Evolutionary conservation across 1,284 basidiomycete species (phyloP), one percentile per base, ranked within the genome.

Genomic region (Boletus sp.): DNA sequence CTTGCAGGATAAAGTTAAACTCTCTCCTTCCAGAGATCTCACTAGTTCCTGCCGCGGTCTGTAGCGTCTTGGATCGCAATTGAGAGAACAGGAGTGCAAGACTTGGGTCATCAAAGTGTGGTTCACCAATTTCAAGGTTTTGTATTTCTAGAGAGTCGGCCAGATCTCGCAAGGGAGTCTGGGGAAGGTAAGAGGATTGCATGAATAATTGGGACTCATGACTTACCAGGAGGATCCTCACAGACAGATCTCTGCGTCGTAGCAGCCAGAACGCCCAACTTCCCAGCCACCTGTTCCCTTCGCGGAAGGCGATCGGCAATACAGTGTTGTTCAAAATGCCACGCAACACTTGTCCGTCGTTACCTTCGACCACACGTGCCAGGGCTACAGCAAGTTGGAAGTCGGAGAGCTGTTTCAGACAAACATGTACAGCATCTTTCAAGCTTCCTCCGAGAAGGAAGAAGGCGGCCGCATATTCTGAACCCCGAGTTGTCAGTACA

Each of bases 201-300:
- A 39, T 39, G 15, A 56, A 47, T 31, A 46, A 13, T 37, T 18
- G 27, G 18, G 43, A 12, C 8, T 60, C 43, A 22, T 56, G 22
- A 69, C 84, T 68, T 69, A 93, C 92, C 62, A 96, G 74, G 20
- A 96, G 79, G 48, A 94, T 86, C 47, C 89, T 83, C 20, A 97
- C 91, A 2, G 94, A 88, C 15, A 97, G 71, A 73, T 98, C 95
- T 50, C 91, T 81, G 36, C 92, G 80, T 62, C 88, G 86, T 31
- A 98, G 78, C 61, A 93, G 78, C 93, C 95, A 97, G 73, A 98
- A 95, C 4, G 92, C 92, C 96, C 96, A 99, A 61, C 89, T 93
- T n/a, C 86, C 92, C n/a, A 98, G 78, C 90, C 92, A 98, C 37
- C 96, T 82, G 73, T 98, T 94, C 0, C 94, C 95, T 20, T 88